Evolutionary conservation across 202 grass and related monocot species (phyloP).

Genomic region (Panicum virgatum): DNA sequence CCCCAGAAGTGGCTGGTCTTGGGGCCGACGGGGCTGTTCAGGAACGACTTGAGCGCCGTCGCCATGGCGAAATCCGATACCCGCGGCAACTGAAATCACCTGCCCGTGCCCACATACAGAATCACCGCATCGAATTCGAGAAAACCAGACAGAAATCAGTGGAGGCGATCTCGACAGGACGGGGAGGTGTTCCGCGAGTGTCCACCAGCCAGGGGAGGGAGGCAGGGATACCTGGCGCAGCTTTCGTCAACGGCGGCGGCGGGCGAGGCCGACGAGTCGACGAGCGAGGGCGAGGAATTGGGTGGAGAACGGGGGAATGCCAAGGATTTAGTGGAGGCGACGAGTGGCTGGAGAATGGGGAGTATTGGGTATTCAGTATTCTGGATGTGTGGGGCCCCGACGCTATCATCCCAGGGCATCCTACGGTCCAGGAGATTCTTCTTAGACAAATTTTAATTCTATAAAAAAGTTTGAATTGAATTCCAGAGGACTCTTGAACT

Average conservation of each 20-base stretch:
- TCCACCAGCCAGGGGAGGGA: too few relatives aligned
- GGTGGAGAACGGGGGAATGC: not conserved
- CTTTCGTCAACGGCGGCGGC: too few relatives aligned
- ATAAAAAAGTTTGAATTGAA: not conserved
- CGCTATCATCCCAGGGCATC: not conserved
- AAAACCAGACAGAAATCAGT: not conserved
- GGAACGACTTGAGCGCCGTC: conserved; percentile 60
- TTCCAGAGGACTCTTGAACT: not conserved
- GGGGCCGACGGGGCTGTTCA: conserved; percentile 88
- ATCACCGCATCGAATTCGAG: not conserved
- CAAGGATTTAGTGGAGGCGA: not conserved
- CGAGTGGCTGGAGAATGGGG: not conserved
- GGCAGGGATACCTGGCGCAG: too few relatives aligned
- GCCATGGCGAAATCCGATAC: conserved; percentile 8
- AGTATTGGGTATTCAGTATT: not conserved
- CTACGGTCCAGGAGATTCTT: not conserved
- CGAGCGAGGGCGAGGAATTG: not conserved
- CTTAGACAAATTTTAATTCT: too few relatives aligned
- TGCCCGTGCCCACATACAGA: not conserved
- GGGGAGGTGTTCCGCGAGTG: too few relatives aligned
- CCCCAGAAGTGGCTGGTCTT: conserved; percentile 92
- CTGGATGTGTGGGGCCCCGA: not conserved
- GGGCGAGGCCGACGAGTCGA: too few relatives aligned
- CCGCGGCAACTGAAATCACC: not conserved
- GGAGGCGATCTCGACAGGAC: not conserved